phyloP scores from a whole-genome alignment of 345 rosid species.

The Mangifera indica region DNA sequence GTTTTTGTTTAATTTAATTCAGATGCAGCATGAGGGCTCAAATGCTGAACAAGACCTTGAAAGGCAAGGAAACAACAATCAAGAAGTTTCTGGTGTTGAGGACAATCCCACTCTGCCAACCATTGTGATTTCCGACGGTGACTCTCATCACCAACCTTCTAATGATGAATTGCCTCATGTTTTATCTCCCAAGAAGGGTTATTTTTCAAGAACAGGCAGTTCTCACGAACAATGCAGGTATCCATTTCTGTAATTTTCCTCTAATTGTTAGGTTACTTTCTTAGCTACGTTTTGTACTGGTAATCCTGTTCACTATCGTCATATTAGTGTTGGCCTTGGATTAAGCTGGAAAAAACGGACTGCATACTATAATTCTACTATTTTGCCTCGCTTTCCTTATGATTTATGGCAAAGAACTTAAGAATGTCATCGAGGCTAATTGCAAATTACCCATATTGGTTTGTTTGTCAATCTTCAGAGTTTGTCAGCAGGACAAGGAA shows the following conservation, averaged over 20 bases:
- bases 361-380: not conserved
- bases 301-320: not conserved
- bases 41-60: conserved; percentile 43
- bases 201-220: conserved; percentile 51
- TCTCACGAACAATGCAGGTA: conserved; percentile 83
- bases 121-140: conserved; percentile 51
- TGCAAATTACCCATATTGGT: conserved; percentile 2
- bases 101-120: conserved; percentile 27
- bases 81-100: conserved; percentile 20
- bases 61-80: conserved; percentile 42
- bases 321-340: not conserved
- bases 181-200: conserved; percentile 46
- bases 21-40: conserved; percentile 47
- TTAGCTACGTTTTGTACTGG: not conserved
- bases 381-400: not conserved
- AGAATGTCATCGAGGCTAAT: not conserved
- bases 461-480: conserved; percentile 37
- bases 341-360: not conserved
- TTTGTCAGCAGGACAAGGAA: conserved; percentile 89
- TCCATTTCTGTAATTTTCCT: not conserved
- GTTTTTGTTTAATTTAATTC: conserved; percentile 15
- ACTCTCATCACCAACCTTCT: conserved; percentile 29
- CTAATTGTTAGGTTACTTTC: not conserved
- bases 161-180: conserved; percentile 28
- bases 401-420: not conserved